Percentiles rank a stretch among this genome's conserved stretches.
These are phyloP conservation scores for Penicillium chermesinum DNA, from an alignment of 495 filamentous ascomycete genomes.

Conservation along the genomic window DNA sequence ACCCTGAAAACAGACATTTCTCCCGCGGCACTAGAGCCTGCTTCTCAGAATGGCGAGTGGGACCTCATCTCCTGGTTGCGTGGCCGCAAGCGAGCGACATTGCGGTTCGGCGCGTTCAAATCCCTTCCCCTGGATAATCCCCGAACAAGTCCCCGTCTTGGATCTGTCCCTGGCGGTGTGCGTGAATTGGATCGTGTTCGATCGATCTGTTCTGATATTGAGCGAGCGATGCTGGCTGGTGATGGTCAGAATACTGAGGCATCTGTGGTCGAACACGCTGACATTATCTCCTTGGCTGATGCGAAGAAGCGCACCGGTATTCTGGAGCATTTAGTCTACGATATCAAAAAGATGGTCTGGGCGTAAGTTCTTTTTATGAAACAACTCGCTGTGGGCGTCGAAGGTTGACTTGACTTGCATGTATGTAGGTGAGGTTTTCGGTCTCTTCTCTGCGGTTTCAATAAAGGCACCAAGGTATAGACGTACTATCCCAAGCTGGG, in stretches of 20 bases:
- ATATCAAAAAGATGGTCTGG: conserved; percentile 90
- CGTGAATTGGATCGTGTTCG: conserved; percentile 68
- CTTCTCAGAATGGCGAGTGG: conserved; percentile 27
- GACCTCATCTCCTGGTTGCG: conserved; percentile 41
- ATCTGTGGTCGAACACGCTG: conserved; percentile 56
- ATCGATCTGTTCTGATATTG: conserved; percentile 59
- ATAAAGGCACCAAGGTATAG: too few species aligned
- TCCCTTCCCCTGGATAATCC: conserved; percentile 33
- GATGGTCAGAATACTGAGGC: conserved; percentile 16
- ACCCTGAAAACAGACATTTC: conserved; percentile 58
- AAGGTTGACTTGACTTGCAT: background rate
- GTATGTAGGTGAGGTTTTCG: background rate
- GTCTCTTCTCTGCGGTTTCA: too few species aligned
- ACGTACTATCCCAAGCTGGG: too few species aligned
- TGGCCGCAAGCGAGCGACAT: conserved; percentile 27
- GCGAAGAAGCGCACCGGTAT: conserved; percentile 84
- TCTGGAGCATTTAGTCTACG: conserved; percentile 79
- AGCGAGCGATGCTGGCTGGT: conserved; percentile 36
- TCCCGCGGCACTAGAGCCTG: conserved; percentile 26
- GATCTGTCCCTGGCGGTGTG: conserved; percentile 27
- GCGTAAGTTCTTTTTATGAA: conserved; percentile 41
- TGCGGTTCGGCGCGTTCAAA: conserved; percentile 55
- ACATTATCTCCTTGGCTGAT: conserved; percentile 76
- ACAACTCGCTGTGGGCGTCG: background rate
- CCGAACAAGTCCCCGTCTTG: conserved; percentile 30